Evolutionary conservation across 257 asterid genomes (phyloP).

Genomic region (Solanum rostratum): DNA sequence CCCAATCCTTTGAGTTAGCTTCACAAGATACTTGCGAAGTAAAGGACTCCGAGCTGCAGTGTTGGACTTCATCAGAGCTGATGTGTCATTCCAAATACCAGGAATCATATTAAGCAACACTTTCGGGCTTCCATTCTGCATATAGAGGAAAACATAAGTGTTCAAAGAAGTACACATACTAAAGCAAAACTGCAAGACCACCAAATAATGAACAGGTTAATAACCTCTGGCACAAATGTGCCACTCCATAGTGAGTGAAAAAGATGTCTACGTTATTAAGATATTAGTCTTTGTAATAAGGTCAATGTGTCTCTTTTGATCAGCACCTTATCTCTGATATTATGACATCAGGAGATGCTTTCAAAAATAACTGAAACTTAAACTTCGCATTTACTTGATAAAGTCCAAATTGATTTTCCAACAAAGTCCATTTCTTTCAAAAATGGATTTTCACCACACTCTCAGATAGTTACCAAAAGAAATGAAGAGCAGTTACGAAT

Average conservation of each 20-base stretch:
- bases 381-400: background rate
- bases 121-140: conserved; percentile 74
- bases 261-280: background rate
- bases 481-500: background rate
- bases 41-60: conserved; percentile 77
- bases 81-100: conserved; percentile 59
- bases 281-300: background rate
- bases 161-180: background rate
- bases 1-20: conserved; percentile 81
- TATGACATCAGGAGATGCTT: background rate
- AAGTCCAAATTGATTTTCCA: background rate
- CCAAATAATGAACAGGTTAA: background rate
- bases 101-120: conserved; percentile 56
- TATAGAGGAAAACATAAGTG: background rate
- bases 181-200: background rate
- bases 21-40: conserved; percentile 85
- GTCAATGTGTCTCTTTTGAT: background rate
- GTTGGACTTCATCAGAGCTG: conserved; percentile 52
- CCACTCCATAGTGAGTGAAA: background rate
- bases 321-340: background rate
- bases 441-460: background rate
- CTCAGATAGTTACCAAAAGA: background rate
- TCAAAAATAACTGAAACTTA: background rate
- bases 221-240: background rate
- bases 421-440: background rate